Conservation (phyloP, 345 rosid genomes). For the Turritis glabra region DNA sequence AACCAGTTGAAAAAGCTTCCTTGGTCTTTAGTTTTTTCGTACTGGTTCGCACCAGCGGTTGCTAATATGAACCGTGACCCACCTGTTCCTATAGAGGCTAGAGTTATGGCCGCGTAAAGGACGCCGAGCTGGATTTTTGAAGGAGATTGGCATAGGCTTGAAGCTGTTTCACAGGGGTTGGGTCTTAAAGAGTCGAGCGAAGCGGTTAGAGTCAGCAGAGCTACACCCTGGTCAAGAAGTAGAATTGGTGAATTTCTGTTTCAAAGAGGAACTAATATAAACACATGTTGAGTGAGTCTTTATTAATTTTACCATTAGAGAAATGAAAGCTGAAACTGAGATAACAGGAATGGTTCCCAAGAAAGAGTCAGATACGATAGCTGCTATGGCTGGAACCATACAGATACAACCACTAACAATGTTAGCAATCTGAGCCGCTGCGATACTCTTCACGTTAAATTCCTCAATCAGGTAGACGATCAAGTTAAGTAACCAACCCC, state of each 20-base stretch:
- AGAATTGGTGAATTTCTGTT: not conserved
- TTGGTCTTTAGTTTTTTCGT: conserved; percentile 36
- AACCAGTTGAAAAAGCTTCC: conserved; percentile 57
- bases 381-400: conserved; percentile 46
- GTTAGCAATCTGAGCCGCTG: conserved; percentile 47
- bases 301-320: conserved; percentile 39
- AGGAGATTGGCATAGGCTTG: conserved; percentile 37
- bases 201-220: conserved; percentile 45
- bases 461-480: conserved; percentile 44
- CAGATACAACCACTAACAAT: conserved; percentile 41
- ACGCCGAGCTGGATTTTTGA: conserved; percentile 36
- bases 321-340: conserved; percentile 44
- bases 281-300: not conserved
- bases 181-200: conserved; percentile 44
- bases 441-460: conserved; percentile 48
- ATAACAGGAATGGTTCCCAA: conserved; percentile 48
- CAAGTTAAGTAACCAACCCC: conserved; percentile 54
- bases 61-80: conserved; percentile 47
- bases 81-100: conserved; percentile 39
- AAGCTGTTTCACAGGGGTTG: conserved; percentile 31
- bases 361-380: conserved; percentile 52
- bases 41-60: conserved; percentile 54
- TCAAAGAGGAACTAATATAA: not conserved
- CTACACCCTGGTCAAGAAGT: conserved; percentile 34
- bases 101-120: conserved; percentile 43